Conservation (phyloP, 139 green algal species). For the Helicosporidium sp. region DNA sequence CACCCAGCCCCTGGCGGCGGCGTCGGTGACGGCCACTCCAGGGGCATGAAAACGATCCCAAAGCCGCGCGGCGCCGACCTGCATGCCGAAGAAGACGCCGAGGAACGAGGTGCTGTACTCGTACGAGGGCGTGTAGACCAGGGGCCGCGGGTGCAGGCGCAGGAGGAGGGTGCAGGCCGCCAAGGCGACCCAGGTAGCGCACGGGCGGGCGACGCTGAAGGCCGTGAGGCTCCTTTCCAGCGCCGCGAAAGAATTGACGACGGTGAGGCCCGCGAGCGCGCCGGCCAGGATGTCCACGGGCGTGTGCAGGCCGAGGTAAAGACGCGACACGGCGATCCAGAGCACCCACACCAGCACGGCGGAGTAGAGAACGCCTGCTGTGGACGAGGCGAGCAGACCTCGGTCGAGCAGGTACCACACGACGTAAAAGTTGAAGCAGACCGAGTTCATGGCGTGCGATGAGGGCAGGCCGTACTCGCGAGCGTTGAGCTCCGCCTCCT, state of each 20-base stretch:
- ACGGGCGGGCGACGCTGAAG: too few species aligned
- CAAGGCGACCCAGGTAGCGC: too few species aligned
- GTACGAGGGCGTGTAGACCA: slow-evolving; percentile 21
- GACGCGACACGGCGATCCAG: slow-evolving; percentile 22
- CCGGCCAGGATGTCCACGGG: slow-evolving; percentile 27
- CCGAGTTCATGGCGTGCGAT: slow-evolving; percentile 29
- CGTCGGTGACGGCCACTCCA: neutral
- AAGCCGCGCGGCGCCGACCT: neutral
- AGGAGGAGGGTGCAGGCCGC: slow-evolving; percentile 9
- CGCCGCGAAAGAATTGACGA: slow-evolving; percentile 15
- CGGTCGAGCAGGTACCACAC: slow-evolving; percentile 18
- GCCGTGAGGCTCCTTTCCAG: too few species aligned
- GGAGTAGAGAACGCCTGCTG: slow-evolving; percentile 9
- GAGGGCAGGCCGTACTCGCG: slow-evolving; percentile 31
- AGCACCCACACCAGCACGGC: slow-evolving; percentile 16
- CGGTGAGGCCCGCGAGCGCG: slow-evolving; percentile 14
- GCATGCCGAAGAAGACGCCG: slow-evolving; percentile 3
- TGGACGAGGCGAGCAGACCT: slow-evolving; percentile 6
- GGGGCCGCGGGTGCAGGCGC: slow-evolving; percentile 22
- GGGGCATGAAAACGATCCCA: neutral
- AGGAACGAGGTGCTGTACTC: slow-evolving; percentile 19
- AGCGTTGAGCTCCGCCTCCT: slow-evolving; percentile 21
- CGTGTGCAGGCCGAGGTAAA: slow-evolving; percentile 33
- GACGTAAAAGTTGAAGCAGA: slow-evolving; percentile 24
- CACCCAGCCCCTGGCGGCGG: too few species aligned